phyloP scores from a whole-genome alignment of 2,329 filamentous ascomycete genomes.

The Diaporthe capsici region DNA sequence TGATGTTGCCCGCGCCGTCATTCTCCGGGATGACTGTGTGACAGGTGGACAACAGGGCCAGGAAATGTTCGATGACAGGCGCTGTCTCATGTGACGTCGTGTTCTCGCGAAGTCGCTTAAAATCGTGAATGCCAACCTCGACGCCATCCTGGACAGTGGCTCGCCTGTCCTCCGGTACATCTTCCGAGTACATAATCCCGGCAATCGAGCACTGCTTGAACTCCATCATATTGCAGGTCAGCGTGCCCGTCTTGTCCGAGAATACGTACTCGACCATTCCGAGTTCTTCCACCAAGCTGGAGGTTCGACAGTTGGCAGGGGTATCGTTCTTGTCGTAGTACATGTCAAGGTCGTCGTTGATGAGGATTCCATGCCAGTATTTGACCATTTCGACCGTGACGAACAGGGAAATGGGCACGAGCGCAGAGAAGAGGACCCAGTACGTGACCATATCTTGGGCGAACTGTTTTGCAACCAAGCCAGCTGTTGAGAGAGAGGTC shows the following conservation, averaged over 20 bases:
- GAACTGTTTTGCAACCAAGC: conserved; percentile 79
- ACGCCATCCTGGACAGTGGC: conserved; percentile 83
- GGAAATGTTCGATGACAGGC: conserved; percentile 80
- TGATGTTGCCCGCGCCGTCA: conserved; percentile 83
- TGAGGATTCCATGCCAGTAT: conserved; percentile 97
- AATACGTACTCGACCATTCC: conserved; percentile 99
- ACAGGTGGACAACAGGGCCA: conserved; percentile 88
- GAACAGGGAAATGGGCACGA: conserved; percentile 97
- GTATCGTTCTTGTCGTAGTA: conserved; percentile 97
- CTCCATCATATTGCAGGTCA: conserved; percentile 99
- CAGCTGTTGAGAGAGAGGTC: conserved; percentile 68
- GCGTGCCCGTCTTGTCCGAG: conserved; percentile 95
- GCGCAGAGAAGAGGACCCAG: conserved; percentile 96
- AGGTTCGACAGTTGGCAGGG: conserved; percentile 94
- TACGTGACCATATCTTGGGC: conserved; percentile 97
- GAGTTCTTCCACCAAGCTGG: conserved; percentile 94
- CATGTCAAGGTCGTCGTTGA: conserved; percentile 97
- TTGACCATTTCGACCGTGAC: conserved; percentile 98
- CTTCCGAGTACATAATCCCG: conserved; percentile 93
- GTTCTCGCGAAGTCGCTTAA: conserved; percentile 81
- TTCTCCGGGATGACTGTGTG: conserved; percentile 98
- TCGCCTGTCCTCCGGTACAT: conserved; percentile 90
- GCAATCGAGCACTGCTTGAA: conserved; percentile 96
- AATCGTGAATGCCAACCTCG: conserved; percentile 87
- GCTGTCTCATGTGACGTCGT: conserved; percentile 68